Base-by-base conservation (phyloP, 208 protist species). In the Wallacemonas rigidus region DNA sequence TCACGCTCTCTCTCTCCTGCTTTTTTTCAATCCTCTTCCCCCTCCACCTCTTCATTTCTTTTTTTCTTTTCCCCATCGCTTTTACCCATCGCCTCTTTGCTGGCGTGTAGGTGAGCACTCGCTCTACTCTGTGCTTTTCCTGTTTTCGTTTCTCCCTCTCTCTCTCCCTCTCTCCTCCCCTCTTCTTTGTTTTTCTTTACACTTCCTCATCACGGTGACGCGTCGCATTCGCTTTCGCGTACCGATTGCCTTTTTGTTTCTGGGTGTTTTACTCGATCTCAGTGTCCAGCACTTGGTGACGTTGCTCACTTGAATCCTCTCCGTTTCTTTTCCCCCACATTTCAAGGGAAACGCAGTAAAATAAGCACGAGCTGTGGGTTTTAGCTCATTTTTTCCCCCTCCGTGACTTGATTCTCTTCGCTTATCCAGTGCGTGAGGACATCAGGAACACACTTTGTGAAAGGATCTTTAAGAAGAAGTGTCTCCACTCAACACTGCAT, bases 91-190 rank as follows among this genome's bases (percentile, higher is more conserved):
- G 5, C 40, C 64, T 60, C 38, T 72, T 14, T 40, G 39, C 45
- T 41, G 56, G 50, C 64, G 50, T 54, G 62, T 71, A 53, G 17
- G 38, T 77, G 36, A 26, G 43, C 44, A 39, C 56, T 77, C 43
- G 63, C 57, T 60, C 60, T 44, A 8, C 35, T 35, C 47, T 7
- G 7, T 58, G 3, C 6, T 67, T 71, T 38, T 50, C 14, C 43
- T 71, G 39, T 63, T 15, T 15, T 44, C 57, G 9, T 38, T 55
- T 50, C 54, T 72, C 39, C 26, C 54, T 45, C 45, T 47, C 8
- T 63, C 48, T 67, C 51, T 47, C 2, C 67, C 40, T 61, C 38
- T 48, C 26, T 5, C 7, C 38, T 43, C 2, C 43, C 71, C 17
- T 36, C 55, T 35, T 61, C 58, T 2, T 36, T 63, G 8, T 63